Conservation (phyloP, 2,329 filamentous ascomycete species). For the Mycosphaerella sp. region DNA sequence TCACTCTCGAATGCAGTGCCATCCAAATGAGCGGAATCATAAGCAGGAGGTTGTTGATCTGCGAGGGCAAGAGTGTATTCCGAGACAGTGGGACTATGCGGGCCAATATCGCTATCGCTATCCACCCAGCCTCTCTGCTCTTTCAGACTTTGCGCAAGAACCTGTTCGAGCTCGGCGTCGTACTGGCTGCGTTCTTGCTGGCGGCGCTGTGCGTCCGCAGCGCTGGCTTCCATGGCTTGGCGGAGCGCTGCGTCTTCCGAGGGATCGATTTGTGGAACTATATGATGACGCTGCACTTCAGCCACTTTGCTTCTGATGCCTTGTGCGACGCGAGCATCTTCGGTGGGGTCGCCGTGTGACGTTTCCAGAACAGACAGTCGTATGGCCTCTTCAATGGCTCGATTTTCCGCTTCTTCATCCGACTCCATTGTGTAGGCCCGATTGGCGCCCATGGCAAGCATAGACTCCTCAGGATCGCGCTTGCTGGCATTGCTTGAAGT, state of each 20-base stretch:
- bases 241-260: constrained; percentile 41
- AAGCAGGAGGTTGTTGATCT: constrained; percentile 19
- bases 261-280: constrained; percentile 32
- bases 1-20: constrained; percentile 25
- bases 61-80: constrained; percentile 14
- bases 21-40: constrained; percentile 28
- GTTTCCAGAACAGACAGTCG: constrained; percentile 62
- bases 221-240: constrained; percentile 47
- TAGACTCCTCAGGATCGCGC: constrained; percentile 6
- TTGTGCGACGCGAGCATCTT: constrained; percentile 65
- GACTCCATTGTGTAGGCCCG: constrained; percentile 15
- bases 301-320: constrained; percentile 67
- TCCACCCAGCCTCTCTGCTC: constrained; percentile 35
- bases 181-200: constrained; percentile 35
- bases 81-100: constrained; percentile 17
- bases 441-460: constrained; percentile 16
- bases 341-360: constrained; percentile 60
- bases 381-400: constrained; percentile 67
- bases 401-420: constrained; percentile 42
- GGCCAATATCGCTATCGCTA: constrained; percentile 19
- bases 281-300: constrained; percentile 45
- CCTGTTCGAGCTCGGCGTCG: constrained; percentile 41
- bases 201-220: constrained; percentile 34
- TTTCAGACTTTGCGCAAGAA: constrained; percentile 40
- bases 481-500: constrained; percentile 3